A percentile compares a stretch with the other conserved stretches of the same genome.
Conservation (phyloP, 2,329 filamentous ascomycete genomes). For the Aspergillus ochraceus region DNA sequence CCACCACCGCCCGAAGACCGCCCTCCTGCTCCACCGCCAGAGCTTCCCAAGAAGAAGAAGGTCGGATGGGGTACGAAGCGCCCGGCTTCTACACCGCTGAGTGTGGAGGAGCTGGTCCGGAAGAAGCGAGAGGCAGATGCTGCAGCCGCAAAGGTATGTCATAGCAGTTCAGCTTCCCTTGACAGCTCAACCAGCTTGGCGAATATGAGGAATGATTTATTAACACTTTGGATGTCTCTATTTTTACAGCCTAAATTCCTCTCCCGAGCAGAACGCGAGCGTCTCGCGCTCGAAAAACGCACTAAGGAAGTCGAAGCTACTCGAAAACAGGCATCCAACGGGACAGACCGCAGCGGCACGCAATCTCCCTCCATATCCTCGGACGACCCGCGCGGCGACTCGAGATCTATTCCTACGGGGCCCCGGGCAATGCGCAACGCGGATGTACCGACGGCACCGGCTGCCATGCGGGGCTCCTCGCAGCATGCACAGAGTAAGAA, state of each 20-base stretch:
- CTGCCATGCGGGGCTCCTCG: slow-evolving; percentile 43
- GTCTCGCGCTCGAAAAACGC: slow-evolving; percentile 74
- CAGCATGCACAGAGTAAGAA: slow-evolving; percentile 38
- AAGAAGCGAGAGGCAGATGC: slow-evolving; percentile 86
- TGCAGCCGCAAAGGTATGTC: slow-evolving; percentile 69
- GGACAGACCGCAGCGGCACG: slow-evolving; percentile 25
- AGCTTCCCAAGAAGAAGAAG: slow-evolving; percentile 55
- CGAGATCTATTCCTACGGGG: slow-evolving; percentile 52
- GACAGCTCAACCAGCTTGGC: slow-evolving; percentile 3
- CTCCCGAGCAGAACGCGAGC: slow-evolving; percentile 78
- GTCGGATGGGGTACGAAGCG: slow-evolving; percentile 51
- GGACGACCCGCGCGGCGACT: slow-evolving; percentile 26
- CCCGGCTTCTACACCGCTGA: slow-evolving; percentile 57
- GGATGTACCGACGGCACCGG: slow-evolving; percentile 57
- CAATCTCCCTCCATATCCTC: slow-evolving; percentile 14
- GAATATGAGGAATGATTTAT: not conserved
- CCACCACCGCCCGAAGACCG: slow-evolving; percentile 45
- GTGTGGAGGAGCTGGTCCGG: slow-evolving; percentile 80
- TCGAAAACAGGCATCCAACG: slow-evolving; percentile 48
- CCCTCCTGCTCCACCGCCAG: slow-evolving; percentile 41
- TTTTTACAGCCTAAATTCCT: slow-evolving; percentile 71
- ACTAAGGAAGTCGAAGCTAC: slow-evolving; percentile 67
- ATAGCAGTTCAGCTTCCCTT: slow-evolving; percentile 16
- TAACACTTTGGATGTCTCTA: slow-evolving; percentile 10
- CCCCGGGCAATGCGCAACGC: slow-evolving; percentile 61